phyloP scores from a whole-genome alignment of 192 early-diverging fungal genomes.

The Linnemannia zychae region DNA sequence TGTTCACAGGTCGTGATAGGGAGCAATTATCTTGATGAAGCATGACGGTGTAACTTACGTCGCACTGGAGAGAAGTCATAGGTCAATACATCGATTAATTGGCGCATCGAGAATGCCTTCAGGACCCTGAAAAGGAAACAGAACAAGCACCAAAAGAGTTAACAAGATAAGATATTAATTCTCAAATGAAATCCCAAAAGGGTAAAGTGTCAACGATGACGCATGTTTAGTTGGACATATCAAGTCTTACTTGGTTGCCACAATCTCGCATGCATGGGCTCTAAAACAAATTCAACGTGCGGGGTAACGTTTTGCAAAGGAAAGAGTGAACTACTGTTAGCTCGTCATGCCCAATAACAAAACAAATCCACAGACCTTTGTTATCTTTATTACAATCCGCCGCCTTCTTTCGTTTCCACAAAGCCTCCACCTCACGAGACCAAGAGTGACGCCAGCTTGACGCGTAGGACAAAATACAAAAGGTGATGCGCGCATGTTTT shows the following conservation, averaged over 20 bases:
- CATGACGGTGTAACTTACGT: conserved; percentile 9
- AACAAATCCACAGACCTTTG: background rate
- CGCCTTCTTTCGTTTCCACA: background rate
- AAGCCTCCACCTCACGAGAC: background rate
- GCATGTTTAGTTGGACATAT: background rate
- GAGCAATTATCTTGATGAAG: background rate
- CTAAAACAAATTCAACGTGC: conserved; percentile 19
- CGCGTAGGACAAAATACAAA: background rate
- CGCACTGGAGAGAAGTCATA: conserved; percentile 56
- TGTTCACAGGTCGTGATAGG: background rate
- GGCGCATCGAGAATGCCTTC: conserved; percentile 49
- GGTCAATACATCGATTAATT: conserved; percentile 56
- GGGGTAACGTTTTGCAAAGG: background rate
- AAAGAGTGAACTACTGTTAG: background rate
- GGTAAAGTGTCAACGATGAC: background rate
- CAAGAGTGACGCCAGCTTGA: background rate
- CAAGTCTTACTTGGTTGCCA: conserved; percentile 52
- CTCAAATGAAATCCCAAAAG: too few species aligned
- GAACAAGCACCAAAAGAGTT: background rate
- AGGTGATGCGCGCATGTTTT: background rate
- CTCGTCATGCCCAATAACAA: background rate
- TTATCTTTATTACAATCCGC: background rate
- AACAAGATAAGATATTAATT: background rate
- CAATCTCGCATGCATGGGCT: conserved; percentile 60
- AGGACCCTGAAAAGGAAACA: conserved; percentile 34